Base-by-base conservation (phyloP, 352 stramenopile species). In the Aphanomyces stellatus region DNA sequence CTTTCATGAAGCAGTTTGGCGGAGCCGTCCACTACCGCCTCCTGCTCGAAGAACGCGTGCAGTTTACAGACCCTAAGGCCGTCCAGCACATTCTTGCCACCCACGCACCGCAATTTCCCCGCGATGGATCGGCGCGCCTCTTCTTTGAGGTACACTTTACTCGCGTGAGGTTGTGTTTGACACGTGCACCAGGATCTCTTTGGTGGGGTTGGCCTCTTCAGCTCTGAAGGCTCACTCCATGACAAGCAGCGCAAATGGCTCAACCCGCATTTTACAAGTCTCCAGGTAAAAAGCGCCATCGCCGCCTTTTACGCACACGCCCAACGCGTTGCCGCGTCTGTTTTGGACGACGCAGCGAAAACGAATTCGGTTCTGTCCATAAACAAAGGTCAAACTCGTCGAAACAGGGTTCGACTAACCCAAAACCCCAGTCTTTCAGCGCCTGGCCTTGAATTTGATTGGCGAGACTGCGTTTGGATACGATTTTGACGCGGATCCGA, bases 121-220 rank as follows among this genome's bases (percentile, higher is more conserved):
- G 37, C 2, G 11, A 46, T 46, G 11, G 11, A 19, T n/a, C 37
- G 11, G 37, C n/a, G 11, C 37, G 37, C 37, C n/a, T 46, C 37
- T 28, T 51, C 19, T 28, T 64, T 49, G 25, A 53, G 17, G 56
- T 64, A 64, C 22, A 30, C 13, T 53, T 0, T 4, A 3, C 35
- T 46, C 37, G n/a, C n/a, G 41, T 49, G 19, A 30, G 28, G 41
- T 27, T 1, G 7, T 13, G 7, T 19, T 51, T 3, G 19, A 22
- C 7, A 43, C 19, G 27, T 48, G 55, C 33, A 37, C 2, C 41
- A 64, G 56, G 41, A 64, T 53, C 15, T 64, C 25, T 6, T 24
- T 3, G 56, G 41, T 53, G 56, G 56, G 25, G 27, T 49, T 22
- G 56, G 56, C n/a, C 56, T 64, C 30, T 22, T 64, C 3, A 64